These are phyloP conservation scores for Colletotrichum gigasporum DNA, from an alignment of 2,329 filamentous ascomycete genomes.

Conservation along the genomic window DNA sequence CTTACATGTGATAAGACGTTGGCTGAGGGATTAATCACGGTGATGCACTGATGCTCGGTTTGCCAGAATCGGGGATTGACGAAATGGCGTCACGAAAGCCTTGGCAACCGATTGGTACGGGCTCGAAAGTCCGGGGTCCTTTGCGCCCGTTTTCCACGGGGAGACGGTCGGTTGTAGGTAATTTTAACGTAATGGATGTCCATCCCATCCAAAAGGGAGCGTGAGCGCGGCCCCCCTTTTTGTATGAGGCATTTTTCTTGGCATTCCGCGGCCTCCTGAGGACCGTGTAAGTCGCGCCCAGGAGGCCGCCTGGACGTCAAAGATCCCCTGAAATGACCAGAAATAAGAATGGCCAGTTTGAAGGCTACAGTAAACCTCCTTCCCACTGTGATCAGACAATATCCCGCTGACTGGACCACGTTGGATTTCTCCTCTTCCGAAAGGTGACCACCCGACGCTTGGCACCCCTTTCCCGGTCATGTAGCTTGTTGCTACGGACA, in stretches of 20 bases:
- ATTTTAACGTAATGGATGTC: slow-evolving; percentile 24
- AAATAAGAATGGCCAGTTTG: no score
- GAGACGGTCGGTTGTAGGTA: slow-evolving; percentile 3
- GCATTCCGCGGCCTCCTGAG: background rate
- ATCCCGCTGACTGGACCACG: no score
- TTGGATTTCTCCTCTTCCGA: no score
- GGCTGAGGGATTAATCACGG: slow-evolving; percentile 19
- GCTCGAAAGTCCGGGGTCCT: background rate
- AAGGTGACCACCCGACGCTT: no score
- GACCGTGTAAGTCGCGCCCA: background rate
- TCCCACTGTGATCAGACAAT: no score
- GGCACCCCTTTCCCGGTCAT: no score
- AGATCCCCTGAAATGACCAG: no score
- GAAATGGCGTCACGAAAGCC: background rate
- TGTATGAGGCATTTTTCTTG: slow-evolving; percentile 28
- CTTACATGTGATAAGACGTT: background rate
- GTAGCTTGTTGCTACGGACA: no score
- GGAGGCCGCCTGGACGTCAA: background rate
- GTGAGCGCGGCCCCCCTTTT: background rate
- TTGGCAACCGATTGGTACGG: slow-evolving; percentile 6
- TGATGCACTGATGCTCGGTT: background rate
- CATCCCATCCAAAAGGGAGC: background rate
- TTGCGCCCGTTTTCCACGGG: background rate
- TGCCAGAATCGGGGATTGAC: background rate
- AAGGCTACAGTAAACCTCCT: no score